phyloP scores from a whole-genome alignment of 129 eudicot species.

The Pulicaria dysenterica region DNA sequence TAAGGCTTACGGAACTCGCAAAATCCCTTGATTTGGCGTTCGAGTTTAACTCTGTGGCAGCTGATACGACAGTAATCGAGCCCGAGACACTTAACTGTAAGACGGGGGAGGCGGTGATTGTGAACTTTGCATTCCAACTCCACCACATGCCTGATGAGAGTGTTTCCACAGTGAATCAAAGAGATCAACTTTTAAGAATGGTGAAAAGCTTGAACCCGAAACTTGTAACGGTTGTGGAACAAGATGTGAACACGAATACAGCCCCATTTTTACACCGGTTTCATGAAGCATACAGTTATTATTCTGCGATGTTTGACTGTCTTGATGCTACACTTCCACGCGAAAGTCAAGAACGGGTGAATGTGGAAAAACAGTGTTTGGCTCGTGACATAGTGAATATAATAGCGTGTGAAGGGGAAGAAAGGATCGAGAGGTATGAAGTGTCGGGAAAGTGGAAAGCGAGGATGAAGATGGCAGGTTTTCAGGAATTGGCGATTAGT shows the following conservation, averaged over 20 bases:
- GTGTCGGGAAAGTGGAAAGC: constrained; percentile 98
- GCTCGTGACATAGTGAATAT: constrained; percentile 92
- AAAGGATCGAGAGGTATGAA: constrained; percentile 90
- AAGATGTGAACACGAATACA: constrained; percentile 92
- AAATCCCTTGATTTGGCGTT: constrained; percentile 55
- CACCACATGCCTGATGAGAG: constrained; percentile 99
- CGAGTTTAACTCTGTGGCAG: constrained; percentile 64
- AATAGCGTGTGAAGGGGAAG: constrained; percentile 96
- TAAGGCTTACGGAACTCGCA: constrained; percentile 68
- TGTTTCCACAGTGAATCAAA: constrained; percentile 70
- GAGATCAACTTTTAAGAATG: constrained; percentile 93
- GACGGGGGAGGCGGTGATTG: constrained; percentile 71
- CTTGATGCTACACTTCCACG: constrained; percentile 83
- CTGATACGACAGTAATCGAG: constrained; percentile 54
- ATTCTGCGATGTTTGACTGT: constrained; percentile 80
- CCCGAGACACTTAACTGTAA: constrained; percentile 56
- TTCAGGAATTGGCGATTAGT: constrained; percentile 51
- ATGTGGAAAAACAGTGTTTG: constrained; percentile 89
- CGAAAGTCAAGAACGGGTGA: constrained; percentile 77
- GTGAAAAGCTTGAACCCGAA: constrained; percentile 81
- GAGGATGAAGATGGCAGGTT: constrained; percentile 98
- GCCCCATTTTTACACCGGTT: constrained; percentile 82
- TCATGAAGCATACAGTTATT: constrained; percentile 77
- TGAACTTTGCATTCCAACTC: constrained; percentile 94
- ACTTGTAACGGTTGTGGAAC: constrained; percentile 86